Percentiles rank a stretch among this genome's conserved stretches.
Conservation (phyloP, 2,329 filamentous ascomycete genomes). For the Apiospora kogelbergensis region DNA sequence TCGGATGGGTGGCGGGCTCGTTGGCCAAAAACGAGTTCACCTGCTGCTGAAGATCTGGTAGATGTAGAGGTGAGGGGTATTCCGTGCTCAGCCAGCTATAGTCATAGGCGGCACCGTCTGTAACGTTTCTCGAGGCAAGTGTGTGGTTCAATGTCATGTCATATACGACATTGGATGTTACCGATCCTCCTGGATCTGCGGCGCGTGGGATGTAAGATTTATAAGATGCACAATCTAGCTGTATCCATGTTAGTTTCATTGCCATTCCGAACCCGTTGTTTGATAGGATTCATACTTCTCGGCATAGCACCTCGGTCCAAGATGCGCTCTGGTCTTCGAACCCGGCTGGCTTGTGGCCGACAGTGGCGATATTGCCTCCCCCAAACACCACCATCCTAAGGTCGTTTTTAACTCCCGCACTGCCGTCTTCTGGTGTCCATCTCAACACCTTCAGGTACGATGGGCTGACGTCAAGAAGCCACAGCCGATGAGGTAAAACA, state of each 20-base stretch:
- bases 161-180: constrained; percentile 56
- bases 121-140: constrained; percentile 23
- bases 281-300: constrained; percentile 35
- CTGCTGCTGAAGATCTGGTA: constrained; percentile 45
- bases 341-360: constrained; percentile 24
- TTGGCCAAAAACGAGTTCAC: constrained; percentile 45
- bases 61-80: constrained; percentile 40
- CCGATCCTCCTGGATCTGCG: constrained; percentile 51
- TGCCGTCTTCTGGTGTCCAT: constrained; percentile 11
- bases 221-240: constrained; percentile 48
- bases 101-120: constrained; percentile 36
- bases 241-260: constrained; percentile 16
- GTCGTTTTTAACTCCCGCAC: constrained; percentile 25
- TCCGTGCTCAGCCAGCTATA: constrained; percentile 43
- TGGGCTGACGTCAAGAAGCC: constrained; percentile 6
- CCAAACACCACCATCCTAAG: constrained; percentile 54
- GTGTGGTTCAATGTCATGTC: constrained; percentile 42
- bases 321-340: constrained; percentile 19
- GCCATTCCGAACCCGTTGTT: background rate
- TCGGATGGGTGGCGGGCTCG: constrained; percentile 30
- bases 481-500: constrained; percentile 16
- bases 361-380: constrained; percentile 46
- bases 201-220: constrained; percentile 44
- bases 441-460: constrained; percentile 14
- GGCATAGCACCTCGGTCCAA: constrained; percentile 51